These are phyloP conservation scores for Candida neerlandica DNA, from an alignment of 1,139 yeast species.

Conservation along the genomic window DNA sequence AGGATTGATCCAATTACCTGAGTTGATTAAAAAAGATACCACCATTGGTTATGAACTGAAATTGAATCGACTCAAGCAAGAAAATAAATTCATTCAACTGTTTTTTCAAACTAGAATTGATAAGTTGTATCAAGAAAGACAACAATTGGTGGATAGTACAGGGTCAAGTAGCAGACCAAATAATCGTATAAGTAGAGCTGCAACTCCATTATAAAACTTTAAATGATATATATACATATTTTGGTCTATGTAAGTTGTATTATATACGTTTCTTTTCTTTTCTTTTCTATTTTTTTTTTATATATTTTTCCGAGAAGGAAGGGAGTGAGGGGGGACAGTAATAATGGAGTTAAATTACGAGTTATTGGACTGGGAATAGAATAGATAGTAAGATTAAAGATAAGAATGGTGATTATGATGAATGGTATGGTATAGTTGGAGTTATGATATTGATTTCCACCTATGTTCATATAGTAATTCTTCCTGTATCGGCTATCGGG, in stretches of 20 bases:
- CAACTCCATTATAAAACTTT: slow-evolving; percentile 34
- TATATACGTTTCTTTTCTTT: not conserved
- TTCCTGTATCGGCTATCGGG: too few relatives aligned
- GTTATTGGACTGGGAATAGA: too few relatives aligned
- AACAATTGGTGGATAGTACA: slow-evolving; percentile 31
- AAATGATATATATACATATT: not conserved
- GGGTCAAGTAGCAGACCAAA: slow-evolving; percentile 36
- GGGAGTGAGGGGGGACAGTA: too few relatives aligned
- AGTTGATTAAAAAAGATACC: slow-evolving; percentile 40
- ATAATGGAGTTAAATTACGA: too few relatives aligned
- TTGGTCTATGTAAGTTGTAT: not conserved
- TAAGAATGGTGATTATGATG: too few relatives aligned
- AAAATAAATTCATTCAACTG: slow-evolving; percentile 33
- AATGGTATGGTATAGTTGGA: too few relatives aligned
- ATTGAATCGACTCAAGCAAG: slow-evolving; percentile 27
- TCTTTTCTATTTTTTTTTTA: too few relatives aligned
- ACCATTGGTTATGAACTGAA: slow-evolving; percentile 29
- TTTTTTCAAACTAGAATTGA: slow-evolving; percentile 41
- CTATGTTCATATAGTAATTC: too few relatives aligned
- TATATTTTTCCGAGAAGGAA: too few relatives aligned
- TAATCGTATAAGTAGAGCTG: slow-evolving; percentile 41
- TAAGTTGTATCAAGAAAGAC: slow-evolving; percentile 42
- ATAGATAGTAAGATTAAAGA: too few relatives aligned
- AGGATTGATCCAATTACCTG: slow-evolving; percentile 44
- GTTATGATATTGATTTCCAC: too few relatives aligned